These are phyloP conservation scores for Phytophthora citrophthora DNA, from an alignment of 352 stramenopile species.

Conservation along the genomic window DNA sequence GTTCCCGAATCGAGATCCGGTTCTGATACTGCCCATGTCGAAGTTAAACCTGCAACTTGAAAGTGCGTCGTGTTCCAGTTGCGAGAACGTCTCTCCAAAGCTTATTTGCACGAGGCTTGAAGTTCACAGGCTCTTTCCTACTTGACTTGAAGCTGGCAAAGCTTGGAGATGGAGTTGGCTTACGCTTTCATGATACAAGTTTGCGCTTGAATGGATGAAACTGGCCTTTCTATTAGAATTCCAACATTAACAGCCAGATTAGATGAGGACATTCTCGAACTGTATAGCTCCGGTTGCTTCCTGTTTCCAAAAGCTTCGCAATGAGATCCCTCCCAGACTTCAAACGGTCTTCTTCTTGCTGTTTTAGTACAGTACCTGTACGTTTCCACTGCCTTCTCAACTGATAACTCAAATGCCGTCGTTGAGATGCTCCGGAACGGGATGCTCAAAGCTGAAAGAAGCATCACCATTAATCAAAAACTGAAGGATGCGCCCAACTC, in stretches of 20 bases:
- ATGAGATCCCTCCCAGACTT: not conserved
- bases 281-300: slow-evolving; percentile 19
- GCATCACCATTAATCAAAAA: slow-evolving; percentile 1
- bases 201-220: slow-evolving; percentile 4
- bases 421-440: slow-evolving; percentile 3
- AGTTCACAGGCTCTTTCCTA: not conserved
- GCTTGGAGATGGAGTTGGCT: not conserved
- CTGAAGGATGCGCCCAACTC: slow-evolving; percentile 8
- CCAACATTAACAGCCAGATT: slow-evolving; percentile 21
- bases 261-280: slow-evolving; percentile 21
- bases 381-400: not conserved
- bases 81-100: not conserved
- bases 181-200: not conserved
- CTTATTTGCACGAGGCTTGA: not conserved
- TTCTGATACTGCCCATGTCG: slow-evolving; percentile 24
- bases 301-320: not conserved
- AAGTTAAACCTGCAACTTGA: slow-evolving; percentile 27
- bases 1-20: slow-evolving; percentile 16
- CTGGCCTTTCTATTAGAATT: slow-evolving; percentile 17
- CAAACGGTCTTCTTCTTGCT: not conserved
- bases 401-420: no score
- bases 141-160: not conserved
- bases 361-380: not conserved
- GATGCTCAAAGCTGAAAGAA: slow-evolving; percentile 4
- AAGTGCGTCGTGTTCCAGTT: not conserved